Conservation (phyloP, 257 asterid genomes). For the Ophiorrhiza pumila region DNA sequence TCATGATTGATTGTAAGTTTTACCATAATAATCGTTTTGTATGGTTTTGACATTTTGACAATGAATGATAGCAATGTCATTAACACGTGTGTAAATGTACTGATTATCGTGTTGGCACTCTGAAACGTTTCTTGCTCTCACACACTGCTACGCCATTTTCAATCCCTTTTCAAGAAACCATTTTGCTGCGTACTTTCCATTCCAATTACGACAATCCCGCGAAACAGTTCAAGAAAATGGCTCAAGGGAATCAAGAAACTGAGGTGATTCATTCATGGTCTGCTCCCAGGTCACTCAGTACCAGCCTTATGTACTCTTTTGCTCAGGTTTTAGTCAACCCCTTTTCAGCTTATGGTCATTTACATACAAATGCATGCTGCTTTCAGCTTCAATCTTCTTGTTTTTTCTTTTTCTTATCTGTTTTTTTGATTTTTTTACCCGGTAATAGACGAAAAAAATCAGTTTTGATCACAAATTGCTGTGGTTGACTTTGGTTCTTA, state of each 20-base stretch:
- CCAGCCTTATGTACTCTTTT: conserved; percentile 48
- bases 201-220: neutral
- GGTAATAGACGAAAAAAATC: neutral
- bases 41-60: too few species aligned
- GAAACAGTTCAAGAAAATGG: conserved; percentile 20
- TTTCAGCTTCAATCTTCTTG: neutral
- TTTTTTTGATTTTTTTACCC: neutral
- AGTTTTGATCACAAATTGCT: neutral
- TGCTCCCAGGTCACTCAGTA: conserved; percentile 47
- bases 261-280: conserved; percentile 50
- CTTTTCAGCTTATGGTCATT: neutral
- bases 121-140: too few species aligned
- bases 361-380: neutral
- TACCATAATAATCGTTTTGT: too few species aligned
- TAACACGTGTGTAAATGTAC: too few species aligned
- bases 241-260: conserved; percentile 18
- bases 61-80: too few species aligned
- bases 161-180: neutral
- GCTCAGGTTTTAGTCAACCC: conserved; percentile 31
- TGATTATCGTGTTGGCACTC: too few species aligned
- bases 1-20: too few species aligned
- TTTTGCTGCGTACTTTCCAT: neutral
- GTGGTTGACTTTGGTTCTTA: neutral
- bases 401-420: neutral
- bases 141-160: too few species aligned